A percentile compares a stretch with the other conserved stretches of the same genome.
Evolutionary conservation across 2,329 filamentous ascomycete species (phyloP).

Genomic region (Fusarium anguioides): DNA sequence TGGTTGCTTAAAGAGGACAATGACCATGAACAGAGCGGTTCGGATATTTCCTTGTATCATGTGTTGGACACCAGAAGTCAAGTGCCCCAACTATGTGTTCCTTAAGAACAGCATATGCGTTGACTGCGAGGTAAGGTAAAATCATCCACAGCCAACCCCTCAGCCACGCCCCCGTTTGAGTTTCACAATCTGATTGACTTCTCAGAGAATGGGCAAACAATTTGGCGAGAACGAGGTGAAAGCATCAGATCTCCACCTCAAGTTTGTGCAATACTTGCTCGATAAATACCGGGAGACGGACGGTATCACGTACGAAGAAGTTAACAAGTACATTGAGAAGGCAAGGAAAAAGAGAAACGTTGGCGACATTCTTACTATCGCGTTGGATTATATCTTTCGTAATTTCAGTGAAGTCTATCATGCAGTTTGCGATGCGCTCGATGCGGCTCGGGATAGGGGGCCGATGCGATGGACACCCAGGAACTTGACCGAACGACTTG

Average conservation of each 20-base stretch:
- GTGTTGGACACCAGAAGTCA: slow-evolving; percentile 41
- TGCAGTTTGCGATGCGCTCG: slow-evolving; percentile 35
- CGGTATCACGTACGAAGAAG: slow-evolving; percentile 39
- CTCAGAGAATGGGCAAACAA: slow-evolving; percentile 25
- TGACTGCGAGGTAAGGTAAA: slow-evolving; percentile 40
- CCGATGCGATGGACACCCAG: slow-evolving; percentile 34
- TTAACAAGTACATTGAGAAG: slow-evolving; percentile 35
- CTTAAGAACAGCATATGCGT: slow-evolving; percentile 40
- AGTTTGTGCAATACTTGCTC: slow-evolving; percentile 41
- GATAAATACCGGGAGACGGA: slow-evolving; percentile 39
- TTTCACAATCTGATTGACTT: slow-evolving; percentile 6
- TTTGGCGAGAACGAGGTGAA: slow-evolving; percentile 21
- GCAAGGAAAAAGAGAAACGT: slow-evolving; percentile 33
- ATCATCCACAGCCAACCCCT: background rate
- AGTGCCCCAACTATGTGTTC: slow-evolving; percentile 44
- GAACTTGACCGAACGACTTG: slow-evolving; percentile 36
- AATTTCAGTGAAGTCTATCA: slow-evolving; percentile 38
- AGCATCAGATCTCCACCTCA: slow-evolving; percentile 40
- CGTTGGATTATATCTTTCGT: slow-evolving; percentile 40
- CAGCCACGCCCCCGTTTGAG: background rate
- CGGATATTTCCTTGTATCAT: slow-evolving; percentile 38
- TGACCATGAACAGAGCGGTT: slow-evolving; percentile 32
- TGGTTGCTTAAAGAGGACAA: slow-evolving; percentile 5
- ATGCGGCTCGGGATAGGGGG: slow-evolving; percentile 33
- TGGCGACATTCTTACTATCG: slow-evolving; percentile 36